Percentiles rank a stretch among this genome's conserved stretches.
phyloP scores from a whole-genome alignment of 441 rosid genomes.

The Erodium trifolium region DNA sequence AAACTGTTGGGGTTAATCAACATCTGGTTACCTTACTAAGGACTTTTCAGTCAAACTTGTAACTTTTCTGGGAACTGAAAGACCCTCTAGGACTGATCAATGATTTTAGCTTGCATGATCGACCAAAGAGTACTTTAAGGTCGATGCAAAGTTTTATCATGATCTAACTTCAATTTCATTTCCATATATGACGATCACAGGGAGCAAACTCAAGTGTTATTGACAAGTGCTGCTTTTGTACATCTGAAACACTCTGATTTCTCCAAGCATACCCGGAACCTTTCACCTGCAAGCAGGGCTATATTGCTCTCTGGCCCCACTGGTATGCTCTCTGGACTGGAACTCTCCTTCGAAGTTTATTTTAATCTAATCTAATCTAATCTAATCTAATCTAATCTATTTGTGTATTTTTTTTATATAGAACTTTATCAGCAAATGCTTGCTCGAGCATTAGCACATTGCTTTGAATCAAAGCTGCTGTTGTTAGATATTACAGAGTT shows the following conservation, averaged over 20 bases:
- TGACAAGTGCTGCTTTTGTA: slow-evolving; percentile 82
- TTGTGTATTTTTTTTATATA: slow-evolving; percentile 24
- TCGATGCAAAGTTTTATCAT: neutral
- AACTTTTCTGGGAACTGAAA: neutral
- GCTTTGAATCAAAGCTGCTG: slow-evolving; percentile 69
- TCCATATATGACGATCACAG: slow-evolving; percentile 32
- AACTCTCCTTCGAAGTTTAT: neutral
- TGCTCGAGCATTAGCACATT: slow-evolving; percentile 72
- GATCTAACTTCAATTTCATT: neutral
- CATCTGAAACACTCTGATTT: slow-evolving; percentile 74
- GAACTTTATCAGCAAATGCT: slow-evolving; percentile 94
- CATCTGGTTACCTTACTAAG: neutral
- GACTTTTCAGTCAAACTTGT: neutral
- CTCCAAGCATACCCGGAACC: slow-evolving; percentile 83
- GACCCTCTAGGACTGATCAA: neutral
- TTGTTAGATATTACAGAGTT: slow-evolving; percentile 62
- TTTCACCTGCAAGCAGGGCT: slow-evolving; percentile 81
- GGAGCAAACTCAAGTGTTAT: slow-evolving; percentile 53
- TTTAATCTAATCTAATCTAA: neutral
- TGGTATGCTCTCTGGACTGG: slow-evolving; percentile 36
- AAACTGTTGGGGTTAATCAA: neutral
- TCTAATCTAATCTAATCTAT: neutral
- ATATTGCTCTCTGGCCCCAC: slow-evolving; percentile 88
- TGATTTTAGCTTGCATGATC: neutral
- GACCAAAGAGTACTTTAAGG: neutral